Conservation (phyloP, 495 filamentous ascomycete species). For the Letharia lupina region DNA sequence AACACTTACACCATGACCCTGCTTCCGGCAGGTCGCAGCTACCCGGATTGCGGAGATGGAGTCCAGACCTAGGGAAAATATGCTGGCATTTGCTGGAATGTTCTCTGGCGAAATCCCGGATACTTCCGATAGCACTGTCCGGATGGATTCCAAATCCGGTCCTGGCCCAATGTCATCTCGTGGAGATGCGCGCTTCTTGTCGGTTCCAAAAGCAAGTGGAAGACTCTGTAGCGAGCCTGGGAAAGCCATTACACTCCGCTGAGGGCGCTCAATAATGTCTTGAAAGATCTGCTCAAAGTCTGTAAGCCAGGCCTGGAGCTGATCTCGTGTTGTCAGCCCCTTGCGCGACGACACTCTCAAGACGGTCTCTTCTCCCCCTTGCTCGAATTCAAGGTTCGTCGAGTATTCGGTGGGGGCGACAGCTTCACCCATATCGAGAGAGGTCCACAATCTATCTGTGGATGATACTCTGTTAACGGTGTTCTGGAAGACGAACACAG, state of each 20-base stretch:
- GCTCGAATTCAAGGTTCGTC: conserved; percentile 62
- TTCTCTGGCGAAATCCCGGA: conserved; percentile 50
- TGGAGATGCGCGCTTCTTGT: background rate
- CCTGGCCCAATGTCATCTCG: background rate
- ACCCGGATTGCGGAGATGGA: conserved; percentile 81
- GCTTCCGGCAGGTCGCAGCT: conserved; percentile 53
- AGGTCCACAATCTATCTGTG: conserved; percentile 44
- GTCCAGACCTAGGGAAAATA: conserved; percentile 82
- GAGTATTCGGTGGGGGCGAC: conserved; percentile 59
- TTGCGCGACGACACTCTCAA: conserved; percentile 10
- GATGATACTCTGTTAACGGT: conserved; percentile 22
- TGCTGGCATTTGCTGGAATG: conserved; percentile 56
- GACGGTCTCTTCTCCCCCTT: conserved; percentile 31
- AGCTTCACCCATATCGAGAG: conserved; percentile 36
- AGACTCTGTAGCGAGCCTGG: conserved; percentile 25
- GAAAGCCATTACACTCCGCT: conserved; percentile 25
- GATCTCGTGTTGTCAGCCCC: background rate
- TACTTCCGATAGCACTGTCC: conserved; percentile 54
- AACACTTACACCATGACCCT: conserved; percentile 49
- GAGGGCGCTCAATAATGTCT: conserved; percentile 31
- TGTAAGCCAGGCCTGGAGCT: conserved; percentile 16
- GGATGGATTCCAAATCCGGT: conserved; percentile 42
- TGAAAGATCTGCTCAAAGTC: conserved; percentile 27
- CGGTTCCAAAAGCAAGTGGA: conserved; percentile 18
- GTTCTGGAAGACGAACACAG: conserved; percentile 77